Conservation (phyloP, 2,329 filamentous ascomycete species). For the Dactylellina haptotyla region DNA sequence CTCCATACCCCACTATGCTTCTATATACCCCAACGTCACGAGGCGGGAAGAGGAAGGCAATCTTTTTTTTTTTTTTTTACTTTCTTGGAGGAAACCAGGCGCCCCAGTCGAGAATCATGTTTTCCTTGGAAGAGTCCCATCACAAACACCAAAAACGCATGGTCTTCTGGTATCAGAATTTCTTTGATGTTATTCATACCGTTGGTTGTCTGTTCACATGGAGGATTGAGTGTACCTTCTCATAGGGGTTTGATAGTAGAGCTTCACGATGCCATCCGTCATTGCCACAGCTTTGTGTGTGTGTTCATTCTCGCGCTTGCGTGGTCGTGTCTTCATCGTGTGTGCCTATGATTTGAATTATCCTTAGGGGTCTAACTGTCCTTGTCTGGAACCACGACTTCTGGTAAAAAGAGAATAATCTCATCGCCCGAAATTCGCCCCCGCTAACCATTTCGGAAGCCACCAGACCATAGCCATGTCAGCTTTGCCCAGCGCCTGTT, state of each 20-base stretch:
- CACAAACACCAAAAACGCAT: constrained; percentile 6
- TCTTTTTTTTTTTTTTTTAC: constrained; percentile 4
- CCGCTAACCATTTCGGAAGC: constrained; percentile 54
- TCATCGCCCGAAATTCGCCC: constrained; percentile 45
- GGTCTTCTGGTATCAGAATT: constrained; percentile 2
- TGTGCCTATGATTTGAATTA: constrained; percentile 55
- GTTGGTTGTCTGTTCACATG: constrained; percentile 40
- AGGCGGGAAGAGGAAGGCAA: constrained; percentile 32
- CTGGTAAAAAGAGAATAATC: constrained; percentile 34
- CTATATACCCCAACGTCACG: constrained; percentile 13
- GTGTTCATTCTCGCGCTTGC: constrained; percentile 55
- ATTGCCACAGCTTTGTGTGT: constrained; percentile 55
- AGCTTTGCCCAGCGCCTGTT: constrained; percentile 46
- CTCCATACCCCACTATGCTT: constrained; percentile 20
- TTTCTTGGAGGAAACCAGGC: constrained; percentile 19
- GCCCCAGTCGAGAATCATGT: constrained; percentile 27
- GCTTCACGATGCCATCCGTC: constrained; percentile 53
- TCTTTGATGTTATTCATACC: constrained; percentile 27
- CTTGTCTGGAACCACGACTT: constrained; percentile 53
- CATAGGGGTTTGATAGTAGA: constrained; percentile 55
- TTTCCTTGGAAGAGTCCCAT: constrained; percentile 21
- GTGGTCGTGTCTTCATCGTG: constrained; percentile 54
- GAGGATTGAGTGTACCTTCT: constrained; percentile 54
- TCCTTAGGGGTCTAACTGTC: constrained; percentile 54
- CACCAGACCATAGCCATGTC: constrained; percentile 55